Evolutionary conservation across 306 rosid species (phyloP).

Genomic region (Corylus avellana): DNA sequence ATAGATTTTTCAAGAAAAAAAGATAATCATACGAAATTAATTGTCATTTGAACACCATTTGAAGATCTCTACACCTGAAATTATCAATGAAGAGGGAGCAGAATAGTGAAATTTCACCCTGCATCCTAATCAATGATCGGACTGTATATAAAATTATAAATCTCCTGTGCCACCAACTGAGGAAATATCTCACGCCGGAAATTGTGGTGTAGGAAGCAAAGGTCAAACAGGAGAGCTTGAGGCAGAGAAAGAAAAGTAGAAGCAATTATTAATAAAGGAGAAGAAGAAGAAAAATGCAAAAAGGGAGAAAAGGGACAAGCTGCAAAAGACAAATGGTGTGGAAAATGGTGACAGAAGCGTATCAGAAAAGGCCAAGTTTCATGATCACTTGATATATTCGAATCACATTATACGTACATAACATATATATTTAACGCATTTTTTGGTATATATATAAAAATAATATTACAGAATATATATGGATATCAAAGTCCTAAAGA

Average conservation of each 20-base stretch:
- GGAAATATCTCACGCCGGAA: background rate
- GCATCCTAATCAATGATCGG: background rate
- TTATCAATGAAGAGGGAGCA: background rate
- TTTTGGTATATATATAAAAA: slow-evolving; percentile 23
- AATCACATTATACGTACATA: slow-evolving; percentile 12
- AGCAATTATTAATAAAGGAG: background rate
- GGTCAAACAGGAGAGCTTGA: background rate
- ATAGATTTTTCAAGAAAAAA: too few relatives aligned
- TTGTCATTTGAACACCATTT: too few relatives aligned
- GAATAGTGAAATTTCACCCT: background rate
- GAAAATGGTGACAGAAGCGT: background rate
- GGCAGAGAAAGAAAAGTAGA: background rate
- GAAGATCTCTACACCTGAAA: background rate
- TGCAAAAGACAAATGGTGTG: background rate
- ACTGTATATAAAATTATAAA: too few relatives aligned
- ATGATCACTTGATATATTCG: slow-evolving; percentile 26
- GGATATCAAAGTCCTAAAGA: background rate
- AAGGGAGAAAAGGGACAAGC: background rate
- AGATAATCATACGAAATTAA: too few relatives aligned
- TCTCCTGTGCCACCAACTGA: background rate
- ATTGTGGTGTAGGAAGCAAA: background rate
- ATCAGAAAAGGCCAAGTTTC: slow-evolving; percentile 13
- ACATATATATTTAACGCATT: slow-evolving; percentile 6
- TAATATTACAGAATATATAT: slow-evolving; percentile 2
- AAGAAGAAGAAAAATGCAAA: background rate